Evolutionary conservation across 2,329 filamentous ascomycete genomes (phyloP).

Genomic region (Fusarium chuoi): DNA sequence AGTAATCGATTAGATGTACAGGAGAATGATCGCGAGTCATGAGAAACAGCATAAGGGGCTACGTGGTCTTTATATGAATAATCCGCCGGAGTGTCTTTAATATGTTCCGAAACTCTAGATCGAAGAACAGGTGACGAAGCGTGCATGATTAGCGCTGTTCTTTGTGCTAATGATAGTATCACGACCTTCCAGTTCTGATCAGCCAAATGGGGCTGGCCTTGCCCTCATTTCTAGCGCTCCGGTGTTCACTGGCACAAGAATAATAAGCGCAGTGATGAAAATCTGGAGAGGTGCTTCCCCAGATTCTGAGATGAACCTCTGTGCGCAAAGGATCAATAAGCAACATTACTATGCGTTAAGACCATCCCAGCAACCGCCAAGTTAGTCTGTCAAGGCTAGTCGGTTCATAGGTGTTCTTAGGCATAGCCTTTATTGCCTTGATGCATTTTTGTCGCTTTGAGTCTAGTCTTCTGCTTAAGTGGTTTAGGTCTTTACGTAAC

Average conservation of each 20-base stretch:
- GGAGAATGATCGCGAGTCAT: neutral
- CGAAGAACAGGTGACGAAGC: neutral
- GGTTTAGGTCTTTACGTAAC: neutral
- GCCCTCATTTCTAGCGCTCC: neutral
- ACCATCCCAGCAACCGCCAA: too few species aligned
- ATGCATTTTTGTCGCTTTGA: fast-evolving
- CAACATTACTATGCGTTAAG: neutral
- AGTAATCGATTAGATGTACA: too few species aligned
- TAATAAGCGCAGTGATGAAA: fast-evolving
- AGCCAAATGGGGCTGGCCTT: fast-evolving
- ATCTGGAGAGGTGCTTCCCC: neutral
- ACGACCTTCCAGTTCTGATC: neutral
- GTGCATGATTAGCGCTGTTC: neutral
- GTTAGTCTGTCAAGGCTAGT: too few species aligned
- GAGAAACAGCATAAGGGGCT: neutral
- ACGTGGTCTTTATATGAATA: neutral
- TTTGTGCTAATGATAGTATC: neutral
- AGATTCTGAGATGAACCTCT: neutral
- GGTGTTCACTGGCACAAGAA: neutral
- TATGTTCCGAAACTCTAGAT: neutral
- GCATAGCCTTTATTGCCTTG: too few species aligned
- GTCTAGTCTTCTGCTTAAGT: neutral
- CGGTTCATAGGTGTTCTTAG: fast-evolving
- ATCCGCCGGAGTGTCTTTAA: too few species aligned
- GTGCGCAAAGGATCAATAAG: neutral